Evolutionary conservation across 202 grass and related monocot species (phyloP), one percentile per base, ranked within the genome.

Genomic region (Alloteropsis angusta): DNA sequence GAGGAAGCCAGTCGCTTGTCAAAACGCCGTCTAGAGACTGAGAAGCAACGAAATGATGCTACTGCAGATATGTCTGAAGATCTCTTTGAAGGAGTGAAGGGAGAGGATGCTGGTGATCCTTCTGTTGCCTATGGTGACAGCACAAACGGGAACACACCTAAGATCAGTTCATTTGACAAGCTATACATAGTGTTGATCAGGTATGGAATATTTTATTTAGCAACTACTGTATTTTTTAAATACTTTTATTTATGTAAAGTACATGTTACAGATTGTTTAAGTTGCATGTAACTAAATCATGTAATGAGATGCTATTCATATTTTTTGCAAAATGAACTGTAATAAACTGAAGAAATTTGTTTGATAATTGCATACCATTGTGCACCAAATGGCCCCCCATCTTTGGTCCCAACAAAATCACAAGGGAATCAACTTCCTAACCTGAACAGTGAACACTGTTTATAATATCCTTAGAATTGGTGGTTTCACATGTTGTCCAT

Each of bases 1-100:
- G 88, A 87, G 58, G 92, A 91, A 85, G 82, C 85, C 36, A 77
- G 56, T n/a, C 77, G 86, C 35, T 74, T 84, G 34, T 90, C 86
- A 46, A 99, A 99, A 84, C 87, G 84, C 7, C 90, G 88, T 23
- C 85, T 85, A 72, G 88, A 93, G 75, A 82, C 83, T 44, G 92
- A 99, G 80, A 96, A 83, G 79, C 84, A 82, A 62, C 84, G 84
- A 13, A 58, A 39, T 50, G 96, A 96, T 76, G 86, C 86, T 79
- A 89, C 90, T 75, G 84, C 90, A 82, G 96, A 99, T 83, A 99
- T 99, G 92, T 99, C 96, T 80, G 94, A 97, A 88, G 96, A 91
- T 80, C 90, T 99, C 44, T 99, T 93, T 82, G 90, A 99, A 85
- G 96, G 92, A 84, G 96, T 93, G 70, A 93, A 93, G 84, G 90